phyloP scores from a whole-genome alignment of 495 filamentous ascomycete species.

The Penicillium silybi region DNA sequence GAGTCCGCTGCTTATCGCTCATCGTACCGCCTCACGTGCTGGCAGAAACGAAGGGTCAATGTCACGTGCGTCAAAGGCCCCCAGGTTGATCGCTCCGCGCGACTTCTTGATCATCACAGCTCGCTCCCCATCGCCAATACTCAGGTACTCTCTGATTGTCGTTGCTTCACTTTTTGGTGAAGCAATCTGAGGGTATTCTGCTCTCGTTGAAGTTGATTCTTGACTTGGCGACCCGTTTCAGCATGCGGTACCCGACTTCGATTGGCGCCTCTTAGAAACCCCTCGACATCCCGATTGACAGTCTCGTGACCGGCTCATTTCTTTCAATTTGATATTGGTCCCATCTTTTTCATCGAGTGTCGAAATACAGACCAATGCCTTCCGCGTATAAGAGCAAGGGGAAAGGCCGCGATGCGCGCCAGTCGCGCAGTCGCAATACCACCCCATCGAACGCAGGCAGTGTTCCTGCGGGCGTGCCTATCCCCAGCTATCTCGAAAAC shows the following conservation, averaged over 20 bases:
- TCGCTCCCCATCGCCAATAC: background rate
- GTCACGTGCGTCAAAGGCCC: background rate
- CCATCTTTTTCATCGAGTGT: background rate
- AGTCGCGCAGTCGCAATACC: slow-evolving; percentile 79
- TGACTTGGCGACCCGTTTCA: background rate
- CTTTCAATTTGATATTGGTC: background rate
- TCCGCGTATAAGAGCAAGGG: slow-evolving; percentile 65
- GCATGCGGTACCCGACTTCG: slow-evolving; percentile 10
- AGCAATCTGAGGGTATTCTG: background rate
- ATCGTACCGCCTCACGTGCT: background rate
- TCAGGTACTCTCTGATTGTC: background rate
- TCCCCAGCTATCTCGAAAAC: slow-evolving; percentile 56
- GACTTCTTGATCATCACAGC: background rate
- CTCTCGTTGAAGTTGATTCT: background rate
- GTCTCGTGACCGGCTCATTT: background rate
- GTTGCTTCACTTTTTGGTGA: background rate
- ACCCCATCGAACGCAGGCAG: slow-evolving; percentile 64
- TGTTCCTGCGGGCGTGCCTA: slow-evolving; percentile 46
- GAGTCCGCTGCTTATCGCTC: background rate
- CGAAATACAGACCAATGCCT: slow-evolving; percentile 33
- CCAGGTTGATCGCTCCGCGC: background rate
- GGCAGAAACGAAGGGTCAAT: background rate
- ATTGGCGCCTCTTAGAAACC: slow-evolving; percentile 4
- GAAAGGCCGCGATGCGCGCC: slow-evolving; percentile 66
- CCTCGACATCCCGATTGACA: background rate